Conservation (phyloP, 148 eudicot genomes). For the Talinum fruticosum region DNA sequence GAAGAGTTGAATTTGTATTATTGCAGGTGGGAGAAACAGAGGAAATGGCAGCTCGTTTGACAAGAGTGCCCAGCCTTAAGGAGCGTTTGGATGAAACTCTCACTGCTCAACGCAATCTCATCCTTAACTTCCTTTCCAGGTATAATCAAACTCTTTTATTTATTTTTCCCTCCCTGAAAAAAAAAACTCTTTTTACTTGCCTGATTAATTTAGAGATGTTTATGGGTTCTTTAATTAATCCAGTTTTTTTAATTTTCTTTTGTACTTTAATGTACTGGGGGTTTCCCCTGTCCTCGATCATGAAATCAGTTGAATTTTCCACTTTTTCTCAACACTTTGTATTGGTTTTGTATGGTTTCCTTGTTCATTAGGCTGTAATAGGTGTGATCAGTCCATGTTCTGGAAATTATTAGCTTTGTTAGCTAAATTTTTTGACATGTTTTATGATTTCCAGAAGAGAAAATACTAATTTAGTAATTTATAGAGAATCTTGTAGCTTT, state of each 20-base stretch:
- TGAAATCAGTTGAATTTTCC: not conserved
- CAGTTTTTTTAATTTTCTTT: not conserved
- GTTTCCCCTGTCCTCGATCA: not conserved
- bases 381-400: not conserved
- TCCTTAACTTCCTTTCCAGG: constrained; percentile 63
- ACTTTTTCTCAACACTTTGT: not conserved
- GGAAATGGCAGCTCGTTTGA: constrained; percentile 59
- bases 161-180: too few relatives aligned
- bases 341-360: not conserved
- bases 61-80: constrained; percentile 67
- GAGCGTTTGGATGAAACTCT: constrained; percentile 73
- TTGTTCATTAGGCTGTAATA: not conserved
- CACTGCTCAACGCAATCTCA: constrained; percentile 62
- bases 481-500: not conserved
- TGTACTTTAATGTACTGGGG: not conserved
- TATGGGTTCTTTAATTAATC: not conserved
- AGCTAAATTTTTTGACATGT: not conserved
- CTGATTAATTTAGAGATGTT: not conserved
- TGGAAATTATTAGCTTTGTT: not conserved
- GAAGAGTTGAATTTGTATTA: constrained; percentile 12
- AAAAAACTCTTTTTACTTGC: not conserved
- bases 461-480: not conserved
- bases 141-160: constrained; percentile 1
- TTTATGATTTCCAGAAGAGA: not conserved
- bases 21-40: constrained; percentile 25